Base-by-base conservation (phyloP, 108 stramenopile species). In the Asterionellopsis glacialis region DNA sequence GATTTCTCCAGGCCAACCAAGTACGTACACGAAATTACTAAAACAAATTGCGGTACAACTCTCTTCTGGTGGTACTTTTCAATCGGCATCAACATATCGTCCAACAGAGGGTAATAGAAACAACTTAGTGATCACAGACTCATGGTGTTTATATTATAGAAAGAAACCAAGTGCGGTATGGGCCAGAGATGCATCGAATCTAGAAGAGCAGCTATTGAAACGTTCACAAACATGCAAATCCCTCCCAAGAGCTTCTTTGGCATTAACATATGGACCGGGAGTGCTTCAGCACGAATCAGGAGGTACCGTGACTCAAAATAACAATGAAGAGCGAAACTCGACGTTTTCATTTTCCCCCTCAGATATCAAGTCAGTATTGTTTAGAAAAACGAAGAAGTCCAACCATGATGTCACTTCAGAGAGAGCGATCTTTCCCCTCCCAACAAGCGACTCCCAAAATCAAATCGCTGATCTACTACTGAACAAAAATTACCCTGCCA, bases 11-110 rank as follows among this genome's bases (percentile, higher is more conserved):
- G 76, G 74, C 12, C 68, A 82, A 28, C 81, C 77, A 12, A 28
- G 42, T 6, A 82, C 77, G 14, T 82, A 78, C 52, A 58, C 61
- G 48, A 54, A 52, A 13, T 26, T 82, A 11, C 48, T 82, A 38
- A 82, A 82, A 56, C 63, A 62, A 27, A 63, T 82, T 48, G 77
- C 74, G 11, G 58, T 82, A 55, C 77, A 82, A 64, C 57, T 73
- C 13, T 75, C 73, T 41, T 33, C 81, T 27, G 74, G 66, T 23
- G 81, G 81, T 13, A 48, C 55, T n/a, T 82, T 82, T 62, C 60
- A 54, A 41, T 40, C 59, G 15, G 63, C 61, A 14, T 43, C 45
- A 44, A 21, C 4, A 3, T 38, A n/a, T 22, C 14, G 6, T 15
- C 41, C 42, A 6, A 23, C 28, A 18, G 9, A 40, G 41, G n/a